Conservation (phyloP, 169 alveolate species). For the Plasmodium relictum region DNA sequence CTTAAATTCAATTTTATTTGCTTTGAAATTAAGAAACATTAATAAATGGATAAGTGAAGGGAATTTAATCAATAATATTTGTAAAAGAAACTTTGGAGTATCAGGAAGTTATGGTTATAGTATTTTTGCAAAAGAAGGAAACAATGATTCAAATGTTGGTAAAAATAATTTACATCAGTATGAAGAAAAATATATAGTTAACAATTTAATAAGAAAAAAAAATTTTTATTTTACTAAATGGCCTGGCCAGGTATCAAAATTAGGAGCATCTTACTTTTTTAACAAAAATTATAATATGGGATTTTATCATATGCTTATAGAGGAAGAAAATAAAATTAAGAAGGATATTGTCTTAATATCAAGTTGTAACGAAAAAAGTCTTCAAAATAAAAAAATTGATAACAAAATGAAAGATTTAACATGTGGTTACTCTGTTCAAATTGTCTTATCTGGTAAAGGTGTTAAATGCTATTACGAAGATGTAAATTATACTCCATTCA, state of each 20-base stretch:
- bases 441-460: conserved; percentile 90
- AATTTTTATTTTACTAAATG: conserved; percentile 83
- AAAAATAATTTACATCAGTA: conserved; percentile 70
- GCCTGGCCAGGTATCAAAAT: conserved; percentile 85
- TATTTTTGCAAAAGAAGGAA: conserved; percentile 72
- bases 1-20: conserved; percentile 17
- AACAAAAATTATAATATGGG: conserved; percentile 77
- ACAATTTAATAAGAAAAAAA: conserved; percentile 78
- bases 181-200: conserved; percentile 40
- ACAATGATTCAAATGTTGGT: conserved; percentile 73
- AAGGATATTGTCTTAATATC: conserved; percentile 84
- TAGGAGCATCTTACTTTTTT: conserved; percentile 83
- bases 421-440: conserved; percentile 90
- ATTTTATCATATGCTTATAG: conserved; percentile 76
- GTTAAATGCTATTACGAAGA: conserved; percentile 90
- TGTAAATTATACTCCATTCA: conserved; percentile 54
- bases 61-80: neutral
- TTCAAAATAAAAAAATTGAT: conserved; percentile 80
- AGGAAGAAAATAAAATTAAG: conserved; percentile 70
- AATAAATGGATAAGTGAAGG: conserved; percentile 14
- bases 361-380: conserved; percentile 77
- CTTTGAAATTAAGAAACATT: neutral
- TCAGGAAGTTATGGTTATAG: conserved; percentile 77
- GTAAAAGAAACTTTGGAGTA: conserved; percentile 67
- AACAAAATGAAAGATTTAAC: conserved; percentile 84